Evolutionary conservation across 495 filamentous ascomycete genomes (phyloP).

Genomic region (Diplogelasinospora grovesii): DNA sequence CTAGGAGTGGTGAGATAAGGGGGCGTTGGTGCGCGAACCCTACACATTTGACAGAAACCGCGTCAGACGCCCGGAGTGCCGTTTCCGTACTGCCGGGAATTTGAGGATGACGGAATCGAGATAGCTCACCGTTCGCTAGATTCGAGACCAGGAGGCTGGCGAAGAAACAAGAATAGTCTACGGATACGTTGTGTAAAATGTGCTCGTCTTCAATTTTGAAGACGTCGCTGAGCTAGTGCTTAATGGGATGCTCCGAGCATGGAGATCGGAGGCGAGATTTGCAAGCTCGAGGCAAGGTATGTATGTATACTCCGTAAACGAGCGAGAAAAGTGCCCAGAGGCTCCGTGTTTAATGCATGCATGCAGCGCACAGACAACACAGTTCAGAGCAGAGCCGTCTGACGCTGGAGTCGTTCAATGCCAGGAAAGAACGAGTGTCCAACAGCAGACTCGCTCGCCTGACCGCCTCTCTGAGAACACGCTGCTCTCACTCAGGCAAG

Average conservation of each 20-base stretch:
- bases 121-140: no score
- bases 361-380: slow-evolving; percentile 25
- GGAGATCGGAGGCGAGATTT: not conserved
- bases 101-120: slow-evolving; percentile 1
- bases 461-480: not conserved
- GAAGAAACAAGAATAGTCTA: no score
- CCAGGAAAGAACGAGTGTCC: slow-evolving; percentile 18
- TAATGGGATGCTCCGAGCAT: no score
- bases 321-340: slow-evolving; percentile 11
- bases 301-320: no score
- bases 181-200: no score
- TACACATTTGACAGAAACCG: slow-evolving; percentile 2
- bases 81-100: slow-evolving; percentile 20
- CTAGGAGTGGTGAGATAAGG: no score
- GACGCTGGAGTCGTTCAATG: slow-evolving; percentile 21
- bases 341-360: slow-evolving; percentile 25
- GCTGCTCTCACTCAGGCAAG: not conserved
- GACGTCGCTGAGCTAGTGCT: no score
- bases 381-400: slow-evolving; percentile 17
- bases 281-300: no score
- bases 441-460: slow-evolving; percentile 4
- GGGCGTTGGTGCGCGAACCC: no score
- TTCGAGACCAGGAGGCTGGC: no score
- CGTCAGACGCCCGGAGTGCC: slow-evolving; percentile 19
- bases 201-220: no score